Percentiles rank a stretch among this genome's conserved stretches.
Evolutionary conservation across 2,329 filamentous ascomycete species (phyloP).

Genomic region (Fusarium tanahbumbuense): DNA sequence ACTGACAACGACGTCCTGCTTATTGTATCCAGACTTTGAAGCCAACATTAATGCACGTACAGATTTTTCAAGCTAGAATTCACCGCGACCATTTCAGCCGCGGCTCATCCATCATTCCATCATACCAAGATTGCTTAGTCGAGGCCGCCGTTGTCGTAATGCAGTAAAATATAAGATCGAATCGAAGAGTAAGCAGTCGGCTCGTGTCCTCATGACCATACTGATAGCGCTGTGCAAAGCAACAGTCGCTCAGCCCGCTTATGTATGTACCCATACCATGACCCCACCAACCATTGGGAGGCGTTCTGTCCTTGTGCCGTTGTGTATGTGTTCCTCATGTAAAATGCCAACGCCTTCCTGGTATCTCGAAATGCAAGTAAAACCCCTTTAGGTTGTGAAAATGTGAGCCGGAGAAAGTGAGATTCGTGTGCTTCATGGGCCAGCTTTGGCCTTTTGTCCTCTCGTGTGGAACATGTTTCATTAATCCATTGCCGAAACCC

Average conservation of each 20-base stretch:
- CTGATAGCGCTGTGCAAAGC: conserved; percentile 35
- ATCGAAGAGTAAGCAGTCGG: conserved; percentile 38
- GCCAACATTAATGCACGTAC: conserved; percentile 9
- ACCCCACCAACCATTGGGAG: conserved; percentile 24
- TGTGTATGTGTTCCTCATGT: conserved; percentile 40
- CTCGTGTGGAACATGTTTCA: conserved; percentile 26
- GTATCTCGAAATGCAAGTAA: conserved; percentile 54
- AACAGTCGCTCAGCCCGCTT: conserved; percentile 21
- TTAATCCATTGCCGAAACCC: conserved; percentile 18
- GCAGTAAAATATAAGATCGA: conserved; percentile 33
- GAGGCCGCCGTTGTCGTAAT: conserved; percentile 34
- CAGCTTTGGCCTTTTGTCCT: conserved; percentile 42
- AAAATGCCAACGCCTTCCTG: conserved; percentile 53
- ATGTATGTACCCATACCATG: conserved; percentile 39
- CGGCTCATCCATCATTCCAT: not conserved
- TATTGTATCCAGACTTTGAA: conserved; percentile 43
- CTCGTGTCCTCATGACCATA: conserved; percentile 37
- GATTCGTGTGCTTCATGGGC: conserved; percentile 51
- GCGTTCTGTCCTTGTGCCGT: conserved; percentile 32
- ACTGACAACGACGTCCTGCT: conserved; percentile 33
- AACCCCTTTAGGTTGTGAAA: conserved; percentile 41
- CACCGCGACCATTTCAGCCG: not conserved
- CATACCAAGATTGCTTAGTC: conserved; percentile 7
- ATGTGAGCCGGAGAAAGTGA: conserved; percentile 41
- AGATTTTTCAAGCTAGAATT: conserved; percentile 11